phyloP scores from a whole-genome alignment of 2,329 filamentous ascomycete species.

The Fusarium sp. region DNA sequence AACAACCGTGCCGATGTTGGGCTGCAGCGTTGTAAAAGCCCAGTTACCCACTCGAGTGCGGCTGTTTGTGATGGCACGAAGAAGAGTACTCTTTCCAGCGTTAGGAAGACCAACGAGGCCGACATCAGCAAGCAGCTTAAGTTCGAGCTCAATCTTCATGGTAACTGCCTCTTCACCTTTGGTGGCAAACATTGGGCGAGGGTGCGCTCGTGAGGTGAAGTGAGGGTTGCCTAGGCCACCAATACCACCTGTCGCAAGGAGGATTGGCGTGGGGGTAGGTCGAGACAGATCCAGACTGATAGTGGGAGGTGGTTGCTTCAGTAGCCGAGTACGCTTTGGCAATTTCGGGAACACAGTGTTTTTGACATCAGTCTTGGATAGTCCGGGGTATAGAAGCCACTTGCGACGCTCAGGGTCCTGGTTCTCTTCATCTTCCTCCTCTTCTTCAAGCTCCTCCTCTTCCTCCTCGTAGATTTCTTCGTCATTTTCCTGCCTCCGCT shows the following conservation, averaged over 20 bases:
- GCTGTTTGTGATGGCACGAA: slow-evolving; percentile 88
- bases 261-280: slow-evolving; percentile 83
- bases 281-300: slow-evolving; percentile 79
- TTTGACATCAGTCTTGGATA: slow-evolving; percentile 75
- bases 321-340: slow-evolving; percentile 64
- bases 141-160: slow-evolving; percentile 85
- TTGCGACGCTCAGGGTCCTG: slow-evolving; percentile 71
- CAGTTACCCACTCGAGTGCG: slow-evolving; percentile 91
- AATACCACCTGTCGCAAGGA: slow-evolving; percentile 87
- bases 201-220: slow-evolving; percentile 81
- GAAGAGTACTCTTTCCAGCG: slow-evolving; percentile 92
- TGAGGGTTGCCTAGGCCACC: slow-evolving; percentile 95
- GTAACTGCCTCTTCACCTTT: slow-evolving; percentile 83
- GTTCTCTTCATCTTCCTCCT: slow-evolving; percentile 56
- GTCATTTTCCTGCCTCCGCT: slow-evolving; percentile 36
- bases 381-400: slow-evolving; percentile 88
- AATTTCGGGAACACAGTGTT: slow-evolving; percentile 63
- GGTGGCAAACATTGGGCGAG: slow-evolving; percentile 87
- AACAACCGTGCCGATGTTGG: slow-evolving; percentile 95
- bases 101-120: slow-evolving; percentile 95
- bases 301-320: slow-evolving; percentile 77
- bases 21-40: slow-evolving; percentile 96
- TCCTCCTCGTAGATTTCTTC: slow-evolving; percentile 35
- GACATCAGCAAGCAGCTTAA: slow-evolving; percentile 95
- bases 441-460: slow-evolving; percentile 35